Conservation (phyloP, 2,329 filamentous ascomycete species). For the Lecanicillium sp. region DNA sequence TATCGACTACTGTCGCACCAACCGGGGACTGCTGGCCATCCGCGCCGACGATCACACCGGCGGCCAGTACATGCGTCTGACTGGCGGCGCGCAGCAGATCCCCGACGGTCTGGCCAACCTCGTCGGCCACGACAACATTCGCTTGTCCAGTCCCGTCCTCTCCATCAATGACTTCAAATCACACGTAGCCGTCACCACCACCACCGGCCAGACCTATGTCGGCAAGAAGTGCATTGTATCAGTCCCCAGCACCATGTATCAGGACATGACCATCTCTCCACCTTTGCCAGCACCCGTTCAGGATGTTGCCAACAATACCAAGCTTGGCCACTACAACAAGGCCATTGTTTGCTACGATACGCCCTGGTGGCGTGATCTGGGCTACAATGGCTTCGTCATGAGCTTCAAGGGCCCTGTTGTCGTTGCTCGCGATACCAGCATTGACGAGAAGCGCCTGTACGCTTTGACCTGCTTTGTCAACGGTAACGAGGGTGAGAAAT, state of each 20-base stretch:
- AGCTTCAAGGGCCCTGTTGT: conserved; percentile 30
- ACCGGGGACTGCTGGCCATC: conserved; percentile 23
- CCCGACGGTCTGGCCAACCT: conserved; percentile 12
- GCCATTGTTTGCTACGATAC: conserved; percentile 21
- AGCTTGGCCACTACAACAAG: conserved; percentile 38
- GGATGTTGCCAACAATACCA: conserved; percentile 24
- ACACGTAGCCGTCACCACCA: conserved; percentile 9
- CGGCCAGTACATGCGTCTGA: conserved; percentile 25
- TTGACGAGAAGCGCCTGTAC: conserved; percentile 19
- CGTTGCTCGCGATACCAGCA: conserved; percentile 31
- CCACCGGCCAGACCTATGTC: conserved; percentile 16
- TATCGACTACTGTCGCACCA: conserved; percentile 28
- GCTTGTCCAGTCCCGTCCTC: conserved; percentile 4
- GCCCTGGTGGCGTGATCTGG: conserved; percentile 27
- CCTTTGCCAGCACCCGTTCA: conserved; percentile 27
- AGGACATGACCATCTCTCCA: conserved; percentile 37
- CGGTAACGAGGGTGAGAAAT: conserved; percentile 25
- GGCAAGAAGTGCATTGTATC: conserved; percentile 36
- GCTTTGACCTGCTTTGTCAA: conserved; percentile 33
- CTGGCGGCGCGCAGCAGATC: conserved; percentile 13
- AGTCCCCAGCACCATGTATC: conserved; percentile 38
- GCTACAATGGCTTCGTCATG: conserved; percentile 28
- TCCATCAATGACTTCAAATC: conserved; percentile 6
- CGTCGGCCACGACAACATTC: conserved; percentile 12
- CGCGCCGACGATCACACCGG: conserved; percentile 26